Percentiles rank a stretch among this genome's conserved stretches.
These are phyloP conservation scores for Tetracentron sinense DNA, from an alignment of 164 flowering plant species.

Conservation along the genomic window DNA sequence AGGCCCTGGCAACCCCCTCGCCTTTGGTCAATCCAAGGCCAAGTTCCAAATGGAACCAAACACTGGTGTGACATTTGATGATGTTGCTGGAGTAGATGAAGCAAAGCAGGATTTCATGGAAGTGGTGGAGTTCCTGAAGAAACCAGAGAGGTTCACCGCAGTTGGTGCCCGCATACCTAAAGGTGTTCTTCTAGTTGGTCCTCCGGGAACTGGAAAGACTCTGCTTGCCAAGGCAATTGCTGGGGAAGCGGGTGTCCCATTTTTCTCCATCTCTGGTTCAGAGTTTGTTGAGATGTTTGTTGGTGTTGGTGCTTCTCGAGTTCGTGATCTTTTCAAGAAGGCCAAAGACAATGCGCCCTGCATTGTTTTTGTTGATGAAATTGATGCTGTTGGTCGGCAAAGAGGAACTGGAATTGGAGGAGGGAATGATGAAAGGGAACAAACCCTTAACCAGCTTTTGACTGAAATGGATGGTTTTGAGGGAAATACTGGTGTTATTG, in stretches of 20 bases:
- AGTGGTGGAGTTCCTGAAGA: constrained; percentile 89
- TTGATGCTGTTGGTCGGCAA: constrained; percentile 93
- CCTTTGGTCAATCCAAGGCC: constrained; percentile 81
- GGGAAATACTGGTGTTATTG: constrained; percentile 88
- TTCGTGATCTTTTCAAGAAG: constrained; percentile 93
- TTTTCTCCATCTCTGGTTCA: constrained; percentile 89
- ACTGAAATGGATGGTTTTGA: constrained; percentile 97
- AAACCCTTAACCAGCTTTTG: constrained; percentile 86
- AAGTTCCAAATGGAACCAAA: constrained; percentile 97
- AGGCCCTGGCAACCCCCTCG: too few species aligned
- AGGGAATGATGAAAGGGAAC: constrained; percentile 94
- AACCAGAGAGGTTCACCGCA: constrained; percentile 89
- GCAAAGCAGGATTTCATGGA: constrained; percentile 95
- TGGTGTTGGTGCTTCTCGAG: constrained; percentile 94
- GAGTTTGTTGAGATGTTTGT: constrained; percentile 97
- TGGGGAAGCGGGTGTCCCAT: constrained; percentile 94
- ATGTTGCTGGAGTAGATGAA: constrained; percentile 97
- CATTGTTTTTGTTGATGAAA: constrained; percentile 95
- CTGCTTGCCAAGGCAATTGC: constrained; percentile 90
- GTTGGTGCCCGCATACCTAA: constrained; percentile 93
- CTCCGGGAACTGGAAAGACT: constrained; percentile 94
- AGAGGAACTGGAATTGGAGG: constrained; percentile 94
- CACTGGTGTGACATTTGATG: constrained; percentile 93
- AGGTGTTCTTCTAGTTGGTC: constrained; percentile 90
- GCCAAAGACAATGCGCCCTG: constrained; percentile 96